Percentiles rank a stretch among this genome's conserved stretches.
These are phyloP conservation scores for Hibiscus tridactylites DNA, from an alignment of 345 rosid species.

Conservation along the genomic window DNA sequence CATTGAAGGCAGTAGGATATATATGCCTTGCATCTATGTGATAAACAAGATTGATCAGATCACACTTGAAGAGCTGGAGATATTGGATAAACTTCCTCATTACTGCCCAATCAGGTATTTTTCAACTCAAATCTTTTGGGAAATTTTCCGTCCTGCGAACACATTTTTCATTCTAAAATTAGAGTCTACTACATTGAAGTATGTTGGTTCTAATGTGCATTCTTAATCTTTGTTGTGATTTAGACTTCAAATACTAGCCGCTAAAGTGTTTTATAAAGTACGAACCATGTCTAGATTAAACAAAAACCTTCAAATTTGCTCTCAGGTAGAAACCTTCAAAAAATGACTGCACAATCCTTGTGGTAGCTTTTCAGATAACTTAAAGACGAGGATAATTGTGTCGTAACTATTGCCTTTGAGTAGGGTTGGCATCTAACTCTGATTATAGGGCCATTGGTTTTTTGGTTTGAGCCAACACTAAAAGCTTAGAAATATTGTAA, in stretches of 20 bases:
- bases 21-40: conserved; percentile 94
- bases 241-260: background rate
- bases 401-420: no score
- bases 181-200: background rate
- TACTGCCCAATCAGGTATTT: conserved; percentile 88
- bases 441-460: background rate
- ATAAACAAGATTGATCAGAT: conserved; percentile 96
- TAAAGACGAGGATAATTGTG: background rate
- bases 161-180: background rate
- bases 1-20: conserved; percentile 93
- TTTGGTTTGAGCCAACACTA: background rate
- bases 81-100: conserved; percentile 96
- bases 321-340: background rate
- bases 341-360: background rate
- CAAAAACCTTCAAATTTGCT: background rate
- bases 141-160: background rate
- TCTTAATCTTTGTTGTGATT: background rate
- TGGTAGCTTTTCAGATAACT: background rate
- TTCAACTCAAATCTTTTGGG: background rate
- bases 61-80: conserved; percentile 89
- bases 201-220: background rate
- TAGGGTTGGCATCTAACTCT: background rate
- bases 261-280: background rate
- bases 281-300: background rate
- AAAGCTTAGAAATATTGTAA: background rate